Percentiles rank a stretch among this genome's conserved stretches.
Evolutionary conservation across 352 stramenopile genomes (phyloP).

Genomic region (Phytophthora constricta): DNA sequence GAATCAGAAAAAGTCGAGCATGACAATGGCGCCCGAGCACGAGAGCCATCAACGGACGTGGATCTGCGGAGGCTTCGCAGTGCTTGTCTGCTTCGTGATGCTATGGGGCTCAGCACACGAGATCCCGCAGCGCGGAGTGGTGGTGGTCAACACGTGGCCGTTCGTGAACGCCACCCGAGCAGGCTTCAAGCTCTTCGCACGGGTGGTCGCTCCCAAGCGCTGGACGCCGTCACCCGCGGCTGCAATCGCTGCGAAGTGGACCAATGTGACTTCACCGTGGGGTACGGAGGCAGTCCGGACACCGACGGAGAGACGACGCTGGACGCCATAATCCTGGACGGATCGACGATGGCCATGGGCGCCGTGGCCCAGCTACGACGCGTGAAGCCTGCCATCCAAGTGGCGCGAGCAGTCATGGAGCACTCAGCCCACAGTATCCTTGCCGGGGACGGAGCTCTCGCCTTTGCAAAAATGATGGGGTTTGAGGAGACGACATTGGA

Average conservation of each 20-base stretch:
- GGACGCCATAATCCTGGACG: constrained; percentile 93
- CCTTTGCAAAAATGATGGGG: constrained; percentile 92
- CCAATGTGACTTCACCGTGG: constrained; percentile 90
- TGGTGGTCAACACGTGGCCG: constrained; percentile 88
- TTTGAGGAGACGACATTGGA: constrained; percentile 79
- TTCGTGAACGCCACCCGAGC: constrained; percentile 76
- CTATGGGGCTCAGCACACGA: constrained; percentile 35
- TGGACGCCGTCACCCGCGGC: constrained; percentile 73
- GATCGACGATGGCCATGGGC: constrained; percentile 83
- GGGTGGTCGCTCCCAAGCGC: constrained; percentile 19
- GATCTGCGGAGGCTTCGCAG: constrained; percentile 39
- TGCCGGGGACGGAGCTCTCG: constrained; percentile 82
- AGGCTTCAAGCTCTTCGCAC: constrained; percentile 59
- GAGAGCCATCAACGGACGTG: constrained; percentile 34
- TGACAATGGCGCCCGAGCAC: constrained; percentile 17
- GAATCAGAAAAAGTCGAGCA: background rate
- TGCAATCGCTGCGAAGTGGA: constrained; percentile 86
- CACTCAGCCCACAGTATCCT: constrained; percentile 91
- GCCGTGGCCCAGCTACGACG: constrained; percentile 81
- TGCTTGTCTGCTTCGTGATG: constrained; percentile 39
- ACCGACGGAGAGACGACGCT: constrained; percentile 88
- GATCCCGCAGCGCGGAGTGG: constrained; percentile 37
- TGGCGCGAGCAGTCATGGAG: constrained; percentile 88
- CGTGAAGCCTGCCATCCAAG: constrained; percentile 84
- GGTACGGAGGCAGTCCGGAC: constrained; percentile 89